Evolutionary conservation across 1,284 basidiomycete genomes (phyloP).

Genomic region (Malassezia obtusa): DNA sequence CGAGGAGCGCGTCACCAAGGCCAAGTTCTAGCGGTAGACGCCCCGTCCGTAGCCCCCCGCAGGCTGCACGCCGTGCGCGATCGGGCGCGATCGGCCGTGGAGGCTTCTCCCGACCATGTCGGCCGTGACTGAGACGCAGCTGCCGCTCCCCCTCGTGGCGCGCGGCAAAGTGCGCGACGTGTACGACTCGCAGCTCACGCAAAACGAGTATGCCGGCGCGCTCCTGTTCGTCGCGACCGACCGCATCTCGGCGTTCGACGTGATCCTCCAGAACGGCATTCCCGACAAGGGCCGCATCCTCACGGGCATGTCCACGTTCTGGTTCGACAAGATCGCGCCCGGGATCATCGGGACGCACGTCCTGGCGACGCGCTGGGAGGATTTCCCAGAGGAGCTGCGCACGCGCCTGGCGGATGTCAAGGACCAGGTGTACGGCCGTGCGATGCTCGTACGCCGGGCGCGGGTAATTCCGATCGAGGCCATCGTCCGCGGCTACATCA

Average conservation of each 20-base stretch:
- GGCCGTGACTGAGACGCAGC: slow-evolving; percentile 28
- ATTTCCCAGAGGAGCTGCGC: slow-evolving; percentile 30
- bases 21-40: slow-evolving; percentile 4
- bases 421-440: slow-evolving; percentile 64
- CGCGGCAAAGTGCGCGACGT: slow-evolving; percentile 47
- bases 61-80: not conserved
- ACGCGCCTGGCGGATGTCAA: slow-evolving; percentile 21
- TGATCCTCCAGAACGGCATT: slow-evolving; percentile 61
- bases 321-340: slow-evolving; percentile 66
- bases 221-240: slow-evolving; percentile 85
- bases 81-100: not conserved
- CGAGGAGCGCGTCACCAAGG: slow-evolving; percentile 54
- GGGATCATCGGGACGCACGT: slow-evolving; percentile 39
- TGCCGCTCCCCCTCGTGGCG: slow-evolving; percentile 43
- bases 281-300: slow-evolving; percentile 85
- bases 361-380: slow-evolving; percentile 29
- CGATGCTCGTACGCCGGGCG: slow-evolving; percentile 85
- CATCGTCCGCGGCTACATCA: slow-evolving; percentile 91
- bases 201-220: slow-evolving; percentile 28
- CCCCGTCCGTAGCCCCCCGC: not conserved
- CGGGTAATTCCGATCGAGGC: slow-evolving; percentile 89
- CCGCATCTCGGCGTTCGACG: slow-evolving; percentile 92
- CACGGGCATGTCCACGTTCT: slow-evolving; percentile 82
- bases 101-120: not conserved
- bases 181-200: slow-evolving; percentile 35